Base-by-base conservation (phyloP, 768 basidiomycete genomes). In the Agrocybe praecox region DNA sequence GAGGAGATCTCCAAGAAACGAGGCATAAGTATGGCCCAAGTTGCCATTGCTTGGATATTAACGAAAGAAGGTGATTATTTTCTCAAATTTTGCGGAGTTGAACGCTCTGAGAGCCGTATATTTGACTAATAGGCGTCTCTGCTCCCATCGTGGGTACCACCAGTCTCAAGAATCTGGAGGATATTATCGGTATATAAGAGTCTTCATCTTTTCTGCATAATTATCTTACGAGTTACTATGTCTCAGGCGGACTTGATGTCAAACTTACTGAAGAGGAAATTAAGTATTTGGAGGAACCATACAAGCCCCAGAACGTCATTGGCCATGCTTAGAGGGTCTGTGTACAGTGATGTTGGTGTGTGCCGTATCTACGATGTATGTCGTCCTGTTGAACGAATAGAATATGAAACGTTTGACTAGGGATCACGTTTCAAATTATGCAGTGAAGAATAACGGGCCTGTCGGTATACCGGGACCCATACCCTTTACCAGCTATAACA, bases 101-200 rank as follows among this genome's bases (percentile, higher is more conserved):
- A n/a, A n/a, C n/a, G n/a, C n/a, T n/a, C n/a, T n/a, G n/a, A n/a
- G n/a, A n/a, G n/a, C n/a, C n/a, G n/a, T n/a, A n/a, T n/a, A n/a
- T n/a, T n/a, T n/a, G n/a, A n/a, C n/a, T 6, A 44, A n/a, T 46
- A 72, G 75, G 72, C 29, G 77, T 86, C 10, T 73, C 81, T 0
- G 83, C 84, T 1, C 85, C 85, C 0, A 84, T 87, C 60, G 76
- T 86, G 22, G 85, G 84, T 0, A 75, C 78, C 0, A 81, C 80
- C 1, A 80, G 74, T 29, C 58, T 79, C 2, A 72, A 81, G 42
- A 80, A 84, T 59, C 65, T 87, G 29, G 67, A 78, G 47, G 84
- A 86, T 49, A 70, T 85, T 33, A 73, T 83, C 48, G 80, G 78
- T 78, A 65, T 53, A 22, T 19, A 6, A 6, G 11, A 44, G 10